Base-by-base conservation (phyloP, 805 yeast species). In the Saturnispora galanensis region DNA sequence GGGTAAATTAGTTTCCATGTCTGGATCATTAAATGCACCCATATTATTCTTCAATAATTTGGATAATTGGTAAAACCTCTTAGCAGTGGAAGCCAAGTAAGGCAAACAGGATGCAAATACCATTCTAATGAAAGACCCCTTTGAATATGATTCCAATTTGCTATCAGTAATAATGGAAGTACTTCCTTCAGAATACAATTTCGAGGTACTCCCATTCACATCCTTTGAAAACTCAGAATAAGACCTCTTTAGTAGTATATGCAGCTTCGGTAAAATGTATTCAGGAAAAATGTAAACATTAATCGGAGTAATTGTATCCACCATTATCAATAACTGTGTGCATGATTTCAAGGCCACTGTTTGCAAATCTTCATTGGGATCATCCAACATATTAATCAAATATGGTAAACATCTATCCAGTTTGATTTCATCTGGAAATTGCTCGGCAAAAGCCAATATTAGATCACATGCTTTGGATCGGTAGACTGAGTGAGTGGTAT, bases 341-440 rank as follows among this genome's bases (percentile, higher is more conserved):
- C 85, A 56, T 2, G 80, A 66, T 38, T 76, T 67, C 7, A 93
- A 53, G 0, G 95, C 84, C 3, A 77, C 66, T 1, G 79, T 72
- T 42, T 81, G 84, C 3, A 87, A 93, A 38, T 70, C 74, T 1
- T 77, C 70, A 15, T 80, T 71, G 1, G 71, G 64, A 48, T 86
- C 95, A 42, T 84, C 87, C 11, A 89, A 59, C 43, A 87, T 67
- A n/a, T 77, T 65, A 17, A 85, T 73, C 18, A 93, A 59, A 56
- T 82, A 86, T 0, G 98, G 97, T 18, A 93, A 60, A 30, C 87
- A 77, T 38, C 97, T 64, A 59, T 93, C 97, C 34, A 93, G 66
- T 57, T 88, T 90, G 12, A 79, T 80, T 46, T 84, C 95, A 57
- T 93, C 97, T 18, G 76, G 74, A 2, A 87, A 67, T 46, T 77